These are phyloP conservation scores for Fusarium foetens DNA, from an alignment of 2,329 filamentous ascomycete species.

Conservation along the genomic window DNA sequence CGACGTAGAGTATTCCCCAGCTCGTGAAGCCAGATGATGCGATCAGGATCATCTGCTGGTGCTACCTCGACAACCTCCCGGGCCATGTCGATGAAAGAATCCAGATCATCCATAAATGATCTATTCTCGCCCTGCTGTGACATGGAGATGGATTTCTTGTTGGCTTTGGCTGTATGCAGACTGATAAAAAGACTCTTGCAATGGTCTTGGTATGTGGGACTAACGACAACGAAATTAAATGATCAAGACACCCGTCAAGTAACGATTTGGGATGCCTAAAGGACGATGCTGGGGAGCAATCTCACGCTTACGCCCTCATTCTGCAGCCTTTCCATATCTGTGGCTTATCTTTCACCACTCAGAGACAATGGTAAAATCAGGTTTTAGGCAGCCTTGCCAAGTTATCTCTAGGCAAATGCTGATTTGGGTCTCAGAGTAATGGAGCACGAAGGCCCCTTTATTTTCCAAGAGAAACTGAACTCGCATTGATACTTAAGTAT, in stretches of 20 bases:
- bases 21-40: not conserved
- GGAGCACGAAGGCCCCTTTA: accelerated
- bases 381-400: not conserved
- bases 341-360: not conserved
- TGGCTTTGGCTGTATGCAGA: accelerated
- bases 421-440: not conserved
- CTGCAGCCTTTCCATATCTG: accelerated
- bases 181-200: not conserved
- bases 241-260: not conserved
- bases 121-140: accelerated
- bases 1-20: not conserved
- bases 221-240: no score
- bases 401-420: no score
- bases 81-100: not conserved
- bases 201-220: not conserved
- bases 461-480: accelerated
- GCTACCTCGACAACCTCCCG: not conserved
- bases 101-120: not conserved
- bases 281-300: accelerated
- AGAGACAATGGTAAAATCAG: not conserved
- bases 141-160: accelerated
- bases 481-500: accelerated
- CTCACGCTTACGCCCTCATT: not conserved
- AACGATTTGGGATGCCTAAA: accelerated
- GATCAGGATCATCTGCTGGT: not conserved